Conservation (phyloP, 768 basidiomycete species). For the Sporobolomyces pararoseus region DNA sequence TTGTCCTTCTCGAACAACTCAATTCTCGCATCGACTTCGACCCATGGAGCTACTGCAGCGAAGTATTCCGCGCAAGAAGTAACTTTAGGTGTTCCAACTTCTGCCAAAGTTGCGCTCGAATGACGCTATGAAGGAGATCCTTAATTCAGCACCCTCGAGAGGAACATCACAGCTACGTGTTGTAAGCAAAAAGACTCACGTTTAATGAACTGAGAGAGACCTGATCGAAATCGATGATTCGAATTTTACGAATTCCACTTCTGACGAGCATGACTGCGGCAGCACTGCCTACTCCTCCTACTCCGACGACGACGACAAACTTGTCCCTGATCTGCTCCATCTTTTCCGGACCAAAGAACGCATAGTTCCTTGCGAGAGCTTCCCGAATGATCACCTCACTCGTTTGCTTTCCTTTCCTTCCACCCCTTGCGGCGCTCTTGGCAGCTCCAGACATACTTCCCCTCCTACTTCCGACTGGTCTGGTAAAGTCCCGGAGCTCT, state of each 20-base stretch:
- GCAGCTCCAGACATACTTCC: slow-evolving; percentile 7
- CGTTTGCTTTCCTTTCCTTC: slow-evolving; percentile 23
- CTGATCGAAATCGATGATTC: slow-evolving; percentile 75
- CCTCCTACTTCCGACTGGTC: slow-evolving; percentile 18
- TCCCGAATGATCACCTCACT: slow-evolving; percentile 75
- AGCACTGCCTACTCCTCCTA: slow-evolving; percentile 95
- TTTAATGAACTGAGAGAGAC: slow-evolving; percentile 93
- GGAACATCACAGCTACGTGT: neutral
- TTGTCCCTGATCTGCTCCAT: slow-evolving; percentile 73
- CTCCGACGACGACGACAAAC: slow-evolving; percentile 82
- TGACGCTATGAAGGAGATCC: slow-evolving; percentile 56
- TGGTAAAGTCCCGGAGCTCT: slow-evolving; percentile 38
- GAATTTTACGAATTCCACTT: slow-evolving; percentile 42
- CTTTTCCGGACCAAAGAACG: slow-evolving; percentile 84
- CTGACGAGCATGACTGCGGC: slow-evolving; percentile 44
- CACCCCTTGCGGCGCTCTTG: neutral
- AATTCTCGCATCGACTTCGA: slow-evolving; percentile 74
- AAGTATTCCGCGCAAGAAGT: slow-evolving; percentile 62
- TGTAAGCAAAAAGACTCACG: slow-evolving; percentile 35
- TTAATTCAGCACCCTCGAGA: neutral
- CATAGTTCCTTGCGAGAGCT: slow-evolving; percentile 87
- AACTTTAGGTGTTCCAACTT: slow-evolving; percentile 94
- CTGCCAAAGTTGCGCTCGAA: slow-evolving; percentile 77
- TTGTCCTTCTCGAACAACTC: slow-evolving; percentile 79
- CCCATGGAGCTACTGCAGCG: slow-evolving; percentile 72